These are phyloP conservation scores for Niebla homalea DNA, from an alignment of 495 filamentous ascomycete genomes.

Conservation along the genomic window DNA sequence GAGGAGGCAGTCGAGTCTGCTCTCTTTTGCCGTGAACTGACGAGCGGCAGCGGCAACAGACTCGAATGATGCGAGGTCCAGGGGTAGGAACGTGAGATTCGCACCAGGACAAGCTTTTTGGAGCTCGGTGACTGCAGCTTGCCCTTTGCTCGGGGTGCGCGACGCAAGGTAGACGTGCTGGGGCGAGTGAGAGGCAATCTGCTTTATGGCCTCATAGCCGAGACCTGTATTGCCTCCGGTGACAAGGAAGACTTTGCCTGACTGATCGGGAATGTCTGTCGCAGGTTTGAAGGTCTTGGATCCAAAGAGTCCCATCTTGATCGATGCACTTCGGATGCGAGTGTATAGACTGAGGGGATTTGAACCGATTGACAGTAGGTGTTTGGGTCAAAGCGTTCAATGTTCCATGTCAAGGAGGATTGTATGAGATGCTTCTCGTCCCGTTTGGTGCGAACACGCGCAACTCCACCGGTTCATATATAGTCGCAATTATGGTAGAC, in stretches of 20 bases:
- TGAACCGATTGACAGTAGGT: too few species aligned
- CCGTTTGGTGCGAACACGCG: too few species aligned
- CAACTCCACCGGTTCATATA: too few species aligned
- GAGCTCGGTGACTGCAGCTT: constrained; percentile 36
- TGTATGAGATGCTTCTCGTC: too few species aligned
- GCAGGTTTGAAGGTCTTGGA: constrained; percentile 34
- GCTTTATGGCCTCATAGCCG: constrained; percentile 48
- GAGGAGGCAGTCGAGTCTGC: constrained; percentile 49
- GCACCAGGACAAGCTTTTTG: constrained; percentile 30
- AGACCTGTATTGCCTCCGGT: constrained; percentile 57
- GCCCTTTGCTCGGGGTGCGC: constrained; percentile 39
- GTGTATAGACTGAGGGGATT: not conserved
- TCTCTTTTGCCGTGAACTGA: constrained; percentile 30
- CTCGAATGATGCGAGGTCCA: constrained; percentile 39
- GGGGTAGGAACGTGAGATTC: constrained; percentile 34
- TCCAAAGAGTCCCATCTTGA: constrained; percentile 6
- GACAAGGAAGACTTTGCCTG: constrained; percentile 45
- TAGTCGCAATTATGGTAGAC: too few species aligned
- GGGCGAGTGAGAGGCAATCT: constrained; percentile 47
- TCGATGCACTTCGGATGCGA: not conserved
- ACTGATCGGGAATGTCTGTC: constrained; percentile 42
- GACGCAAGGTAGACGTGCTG: constrained; percentile 51
- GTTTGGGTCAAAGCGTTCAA: too few species aligned
- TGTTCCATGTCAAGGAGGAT: too few species aligned
- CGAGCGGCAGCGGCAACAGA: constrained; percentile 37